Evolutionary conservation across 192 early-diverging fungal species (phyloP).

Genomic region (Spizellomyces sp.): DNA sequence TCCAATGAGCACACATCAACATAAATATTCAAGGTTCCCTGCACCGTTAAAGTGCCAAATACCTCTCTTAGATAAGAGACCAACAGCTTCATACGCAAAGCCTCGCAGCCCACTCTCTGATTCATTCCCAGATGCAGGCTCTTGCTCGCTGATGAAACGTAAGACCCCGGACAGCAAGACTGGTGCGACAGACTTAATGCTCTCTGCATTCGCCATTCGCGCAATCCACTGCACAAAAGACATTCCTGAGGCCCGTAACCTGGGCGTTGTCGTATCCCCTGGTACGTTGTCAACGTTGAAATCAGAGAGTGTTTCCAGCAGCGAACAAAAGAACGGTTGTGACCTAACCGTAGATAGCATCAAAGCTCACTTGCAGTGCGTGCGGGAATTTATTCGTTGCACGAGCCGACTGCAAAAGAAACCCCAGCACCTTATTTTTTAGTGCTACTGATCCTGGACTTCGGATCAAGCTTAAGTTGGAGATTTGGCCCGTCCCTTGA

Average conservation of each 20-base stretch:
- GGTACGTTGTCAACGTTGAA: not conserved
- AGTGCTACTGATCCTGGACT: conserved; percentile 53
- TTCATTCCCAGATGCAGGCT: conserved; percentile 33
- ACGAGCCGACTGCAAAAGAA: conserved; percentile 62
- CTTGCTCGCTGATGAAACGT: conserved; percentile 56
- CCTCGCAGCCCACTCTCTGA: conserved; percentile 68
- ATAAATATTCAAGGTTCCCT: no score
- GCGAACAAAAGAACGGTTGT: not conserved
- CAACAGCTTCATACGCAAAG: conserved; percentile 83
- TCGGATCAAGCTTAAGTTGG: conserved; percentile 24
- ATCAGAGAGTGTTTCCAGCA: not conserved
- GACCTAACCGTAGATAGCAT: conserved; percentile 71
- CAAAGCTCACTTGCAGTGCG: conserved; percentile 74
- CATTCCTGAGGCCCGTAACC: conserved; percentile 74
- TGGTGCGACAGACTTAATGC: conserved; percentile 65
- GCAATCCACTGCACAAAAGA: conserved; percentile 88
- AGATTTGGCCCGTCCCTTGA: conserved; percentile 45
- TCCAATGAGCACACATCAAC: no score
- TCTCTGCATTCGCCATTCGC: conserved; percentile 61
- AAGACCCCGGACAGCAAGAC: conserved; percentile 72
- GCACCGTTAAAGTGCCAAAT: no score
- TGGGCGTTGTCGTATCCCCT: conserved; percentile 70
- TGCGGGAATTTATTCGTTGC: conserved; percentile 72
- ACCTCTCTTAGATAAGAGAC: conserved; percentile 67
- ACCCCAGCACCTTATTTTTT: conserved; percentile 65